These are phyloP conservation scores for Echium plantagineum DNA, from an alignment of 257 asterid species.

Conservation along the genomic window DNA sequence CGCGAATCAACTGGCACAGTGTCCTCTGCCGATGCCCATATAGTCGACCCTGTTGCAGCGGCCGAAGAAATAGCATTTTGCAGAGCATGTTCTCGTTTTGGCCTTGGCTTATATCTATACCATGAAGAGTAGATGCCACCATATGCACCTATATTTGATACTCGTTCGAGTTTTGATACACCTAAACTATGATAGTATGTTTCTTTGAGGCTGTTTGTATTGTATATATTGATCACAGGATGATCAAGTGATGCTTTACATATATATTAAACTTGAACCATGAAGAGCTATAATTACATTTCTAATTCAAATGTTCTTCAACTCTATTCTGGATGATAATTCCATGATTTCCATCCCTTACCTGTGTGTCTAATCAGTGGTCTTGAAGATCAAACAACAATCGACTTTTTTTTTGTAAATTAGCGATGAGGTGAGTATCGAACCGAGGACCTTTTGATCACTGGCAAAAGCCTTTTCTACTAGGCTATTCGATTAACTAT, in stretches of 20 bases:
- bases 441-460: too few relatives aligned
- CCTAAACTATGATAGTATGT: neutral
- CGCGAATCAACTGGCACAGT: conserved; percentile 92
- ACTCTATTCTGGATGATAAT: too few relatives aligned
- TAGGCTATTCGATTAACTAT: too few relatives aligned
- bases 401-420: too few relatives aligned
- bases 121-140: conserved; percentile 28
- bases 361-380: too few relatives aligned
- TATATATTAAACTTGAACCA: too few relatives aligned
- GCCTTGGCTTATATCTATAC: neutral
- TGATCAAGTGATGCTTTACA: neutral
- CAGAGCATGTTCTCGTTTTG: conserved; percentile 81
- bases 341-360: too few relatives aligned
- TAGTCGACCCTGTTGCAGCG: neutral
- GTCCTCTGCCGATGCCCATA: conserved; percentile 20
- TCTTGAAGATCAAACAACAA: too few relatives aligned
- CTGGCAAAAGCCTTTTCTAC: too few relatives aligned
- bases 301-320: too few relatives aligned
- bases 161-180: conserved; percentile 4
- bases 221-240: conserved; percentile 2
- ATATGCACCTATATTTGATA: conserved; percentile 5
- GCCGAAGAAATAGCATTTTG: conserved; percentile 51
- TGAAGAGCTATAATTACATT: too few relatives aligned
- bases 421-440: too few relatives aligned
- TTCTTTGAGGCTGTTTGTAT: neutral